Percentiles rank a stretch among this genome's conserved stretches.
Conservation (phyloP, 805 yeast genomes). For the Starmerella vitae region DNA sequence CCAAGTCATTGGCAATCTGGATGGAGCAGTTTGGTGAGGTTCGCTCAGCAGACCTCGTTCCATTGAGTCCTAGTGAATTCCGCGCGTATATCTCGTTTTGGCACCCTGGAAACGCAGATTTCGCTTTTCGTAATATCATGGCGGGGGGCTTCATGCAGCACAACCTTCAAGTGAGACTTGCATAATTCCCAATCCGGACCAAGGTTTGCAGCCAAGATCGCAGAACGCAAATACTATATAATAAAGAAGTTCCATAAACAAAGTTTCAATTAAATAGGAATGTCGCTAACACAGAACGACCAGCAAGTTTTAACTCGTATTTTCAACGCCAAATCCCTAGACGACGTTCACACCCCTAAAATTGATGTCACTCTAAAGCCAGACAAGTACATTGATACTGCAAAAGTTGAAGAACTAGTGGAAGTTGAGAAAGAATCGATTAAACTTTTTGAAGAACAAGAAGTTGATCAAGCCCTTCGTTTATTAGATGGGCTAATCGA, state of each 20-base stretch:
- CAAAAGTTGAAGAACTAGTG: constrained; percentile 15
- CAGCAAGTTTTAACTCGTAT: not conserved
- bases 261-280: too few species aligned
- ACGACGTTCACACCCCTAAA: too few species aligned
- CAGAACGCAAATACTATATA: too few species aligned
- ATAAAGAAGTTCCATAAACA: too few species aligned
- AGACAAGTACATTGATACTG: constrained; percentile 17
- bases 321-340: not conserved
- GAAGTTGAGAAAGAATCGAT: constrained; percentile 20
- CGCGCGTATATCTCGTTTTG: constrained; percentile 15
- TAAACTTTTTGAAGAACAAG: constrained; percentile 7
- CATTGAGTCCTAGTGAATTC: not conserved
- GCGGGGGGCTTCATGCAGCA: constrained; percentile 2
- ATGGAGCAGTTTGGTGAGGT: constrained; percentile 15
- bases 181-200: constrained; percentile 3
- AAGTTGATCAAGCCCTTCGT: constrained; percentile 11
- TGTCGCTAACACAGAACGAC: too few species aligned
- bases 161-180: constrained; percentile 10
- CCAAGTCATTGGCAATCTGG: constrained; percentile 1
- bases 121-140: constrained; percentile 7
- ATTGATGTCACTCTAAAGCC: constrained; percentile 19
- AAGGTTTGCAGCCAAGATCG: too few species aligned
- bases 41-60: constrained; percentile 9
- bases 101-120: constrained; percentile 10
- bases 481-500: constrained; percentile 18